Base-by-base conservation (phyloP, 2,329 filamentous ascomycete genomes). In the Massarina eburnea region DNA sequence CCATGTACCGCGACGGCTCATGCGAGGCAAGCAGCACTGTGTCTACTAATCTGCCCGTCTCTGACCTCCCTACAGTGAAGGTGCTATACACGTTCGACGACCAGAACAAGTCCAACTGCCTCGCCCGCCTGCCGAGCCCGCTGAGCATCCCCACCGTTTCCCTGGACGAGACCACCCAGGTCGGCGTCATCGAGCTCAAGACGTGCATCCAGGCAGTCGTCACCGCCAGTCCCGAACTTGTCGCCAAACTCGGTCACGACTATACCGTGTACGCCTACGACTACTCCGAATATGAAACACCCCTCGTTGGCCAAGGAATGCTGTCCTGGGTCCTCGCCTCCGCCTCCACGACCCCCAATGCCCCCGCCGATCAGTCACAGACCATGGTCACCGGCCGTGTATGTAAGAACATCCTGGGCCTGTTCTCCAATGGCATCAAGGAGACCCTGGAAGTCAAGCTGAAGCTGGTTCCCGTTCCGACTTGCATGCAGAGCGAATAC, bases 221-320 rank as follows among this genome's bases (percentile, higher is more conserved):
- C 20, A 73, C 78, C 39, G 81, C 83, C 41, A 97, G 94, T 66
- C 94, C 94, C 29, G 94, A 99, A 73, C 80, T 99, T 36, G 76
- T 91, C 37, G 82, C 83, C 64, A 77, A 86, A 76, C 67, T 86
- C 49, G 79, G 86, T 73, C 74, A 82, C 70, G 91, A 99, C 73
- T 99, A 94, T 73, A 94, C 91, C n/a, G 85, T 99, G 45, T 99
- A 99, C 72, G 91, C 92, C 22, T 89, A 90, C 74, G 94, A 99
- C 71, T 97, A 92, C 70, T 96, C 94, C 10, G 94, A 99, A 72
- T 88, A 89, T 54, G 91, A 96, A 64, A 89, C 86, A 15, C 94
- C 95, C 42, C 79, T 97, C 45, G 92, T 96, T 19, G 94, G 94
- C 18, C 92, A 99, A 71, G 94, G 95, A 42, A 89, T 97, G 84